Conservation (phyloP, 2,329 filamentous ascomycete species). For the Trichophyton schoenleinii region DNA sequence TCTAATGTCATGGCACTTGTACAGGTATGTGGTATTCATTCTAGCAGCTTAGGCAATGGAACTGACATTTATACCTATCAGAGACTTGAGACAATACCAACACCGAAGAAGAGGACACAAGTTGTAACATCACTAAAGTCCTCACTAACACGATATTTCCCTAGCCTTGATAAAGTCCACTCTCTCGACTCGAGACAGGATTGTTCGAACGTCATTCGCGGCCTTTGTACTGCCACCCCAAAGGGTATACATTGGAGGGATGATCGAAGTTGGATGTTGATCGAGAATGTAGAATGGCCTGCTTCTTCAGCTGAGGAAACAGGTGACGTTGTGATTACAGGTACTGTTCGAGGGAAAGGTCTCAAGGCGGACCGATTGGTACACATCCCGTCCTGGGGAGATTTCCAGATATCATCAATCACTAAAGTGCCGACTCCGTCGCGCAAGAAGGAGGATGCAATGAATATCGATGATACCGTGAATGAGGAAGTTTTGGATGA, state of each 20-base stretch:
- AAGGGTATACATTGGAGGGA: slow-evolving; percentile 95
- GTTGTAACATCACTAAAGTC: slow-evolving; percentile 75
- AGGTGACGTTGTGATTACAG: slow-evolving; percentile 61
- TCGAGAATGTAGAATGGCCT: slow-evolving; percentile 67
- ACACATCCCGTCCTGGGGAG: slow-evolving; percentile 86
- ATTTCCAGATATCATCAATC: slow-evolving; percentile 85
- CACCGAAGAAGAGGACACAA: slow-evolving; percentile 63
- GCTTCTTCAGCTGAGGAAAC: slow-evolving; percentile 35
- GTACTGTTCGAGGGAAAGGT: slow-evolving; percentile 71
- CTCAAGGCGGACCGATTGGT: slow-evolving; percentile 82
- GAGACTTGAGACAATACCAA: slow-evolving; percentile 63
- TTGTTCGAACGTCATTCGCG: slow-evolving; percentile 78
- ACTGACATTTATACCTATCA: slow-evolving; percentile 6
- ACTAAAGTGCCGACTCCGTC: slow-evolving; percentile 56
- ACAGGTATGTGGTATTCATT: slow-evolving; percentile 34
- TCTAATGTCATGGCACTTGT: slow-evolving; percentile 83
- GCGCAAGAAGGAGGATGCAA: slow-evolving; percentile 45
- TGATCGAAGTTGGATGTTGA: slow-evolving; percentile 86
- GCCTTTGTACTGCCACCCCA: slow-evolving; percentile 78
- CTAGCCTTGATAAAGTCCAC: slow-evolving; percentile 79
- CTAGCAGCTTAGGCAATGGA: background rate
- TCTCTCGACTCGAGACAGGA: slow-evolving; percentile 81
- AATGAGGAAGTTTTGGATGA: slow-evolving; percentile 44
- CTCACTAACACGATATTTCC: slow-evolving; percentile 90
- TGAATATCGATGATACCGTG: slow-evolving; percentile 52